Evolutionary conservation across 208 protist genomes (phyloP), one percentile per base, ranked within the genome.

Genomic region (Balamuthia mandrillaris): DNA sequence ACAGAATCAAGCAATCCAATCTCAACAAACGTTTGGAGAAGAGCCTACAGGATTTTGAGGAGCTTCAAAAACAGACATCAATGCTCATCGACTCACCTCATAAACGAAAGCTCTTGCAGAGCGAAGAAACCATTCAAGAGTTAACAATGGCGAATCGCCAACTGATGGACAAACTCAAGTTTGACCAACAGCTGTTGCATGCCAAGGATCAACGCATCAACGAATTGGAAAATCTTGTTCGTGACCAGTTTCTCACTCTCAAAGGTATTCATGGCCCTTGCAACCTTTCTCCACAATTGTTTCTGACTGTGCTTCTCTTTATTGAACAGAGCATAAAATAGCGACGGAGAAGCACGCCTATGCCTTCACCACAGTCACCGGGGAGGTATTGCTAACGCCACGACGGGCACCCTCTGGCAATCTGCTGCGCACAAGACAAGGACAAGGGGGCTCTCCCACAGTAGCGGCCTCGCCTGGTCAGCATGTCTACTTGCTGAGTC

Each of bases 111-210:
- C 68, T 78, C 27, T n/a, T 78, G 39, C 45, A 78, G 44, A 41
- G 58, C 29, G 68, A 78, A 31, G 68, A 78, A 47, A 78, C 51
- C 45, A 78, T 78, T 47, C 39, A 78, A 41, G 12, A 60, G 44
- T 47, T 78, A 24, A n/a, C 39, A n/a, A 78, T 78, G 68, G 68
- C 51, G 29, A 78, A 78, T 41, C 51, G 58, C 45, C 45, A 78
- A 24, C n/a, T 78, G n/a, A 29, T 14, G 12, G 68, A 47, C 0
- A 47, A 78, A 31, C 51, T 60, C 45, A 47, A 78, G 16, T 47
- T 78, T 31, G 45, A 60, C 44, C 18, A 78, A 47, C 68, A 47
- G 29, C 45, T 60, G 27, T 29, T 29, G 18, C 45, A 78, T 14
- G 31, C 18, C 1, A 41, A 78, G 68, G 45, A 24, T 4, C 45